Conservation (phyloP, 1,284 basidiomycete genomes). For the Puccinia sorghi region DNA sequence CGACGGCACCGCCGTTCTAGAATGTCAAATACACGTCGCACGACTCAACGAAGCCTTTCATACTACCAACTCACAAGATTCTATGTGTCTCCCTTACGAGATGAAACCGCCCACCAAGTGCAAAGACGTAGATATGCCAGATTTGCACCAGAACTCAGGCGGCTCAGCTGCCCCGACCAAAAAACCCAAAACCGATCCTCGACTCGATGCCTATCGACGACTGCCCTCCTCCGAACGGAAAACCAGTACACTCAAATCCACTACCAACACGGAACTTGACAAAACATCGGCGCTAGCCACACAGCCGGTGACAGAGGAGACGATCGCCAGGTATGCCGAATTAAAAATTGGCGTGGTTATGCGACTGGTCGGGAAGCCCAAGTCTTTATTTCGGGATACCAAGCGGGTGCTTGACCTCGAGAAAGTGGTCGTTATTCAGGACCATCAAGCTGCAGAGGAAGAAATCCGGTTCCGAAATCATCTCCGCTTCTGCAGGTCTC, state of each 20-base stretch:
- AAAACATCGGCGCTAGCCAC: background rate
- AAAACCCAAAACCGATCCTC: slow-evolving; percentile 21
- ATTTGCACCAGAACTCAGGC: too few relatives aligned
- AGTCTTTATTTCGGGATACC: slow-evolving; percentile 16
- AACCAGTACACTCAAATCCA: background rate
- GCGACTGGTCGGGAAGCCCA: slow-evolving; percentile 13
- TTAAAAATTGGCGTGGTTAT: slow-evolving; percentile 18
- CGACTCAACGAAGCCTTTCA: slow-evolving; percentile 17
- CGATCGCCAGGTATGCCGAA: slow-evolving; percentile 13
- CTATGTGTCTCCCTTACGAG: background rate
- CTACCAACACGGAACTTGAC: background rate
- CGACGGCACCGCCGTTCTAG: slow-evolving; percentile 39
- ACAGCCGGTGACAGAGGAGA: slow-evolving; percentile 9
- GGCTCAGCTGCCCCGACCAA: background rate
- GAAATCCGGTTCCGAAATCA: slow-evolving; percentile 35
- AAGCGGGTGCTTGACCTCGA: slow-evolving; percentile 30
- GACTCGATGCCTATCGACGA: slow-evolving; percentile 21
- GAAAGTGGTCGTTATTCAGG: background rate
- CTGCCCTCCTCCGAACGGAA: background rate
- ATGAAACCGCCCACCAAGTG: background rate
- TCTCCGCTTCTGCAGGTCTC: background rate
- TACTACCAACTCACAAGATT: background rate
- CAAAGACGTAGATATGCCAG: background rate
- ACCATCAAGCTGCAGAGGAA: background rate
- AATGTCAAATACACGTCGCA: slow-evolving; percentile 20